Conservation (phyloP, 129 eudicot genomes). For the Tanacetum coccineum region DNA sequence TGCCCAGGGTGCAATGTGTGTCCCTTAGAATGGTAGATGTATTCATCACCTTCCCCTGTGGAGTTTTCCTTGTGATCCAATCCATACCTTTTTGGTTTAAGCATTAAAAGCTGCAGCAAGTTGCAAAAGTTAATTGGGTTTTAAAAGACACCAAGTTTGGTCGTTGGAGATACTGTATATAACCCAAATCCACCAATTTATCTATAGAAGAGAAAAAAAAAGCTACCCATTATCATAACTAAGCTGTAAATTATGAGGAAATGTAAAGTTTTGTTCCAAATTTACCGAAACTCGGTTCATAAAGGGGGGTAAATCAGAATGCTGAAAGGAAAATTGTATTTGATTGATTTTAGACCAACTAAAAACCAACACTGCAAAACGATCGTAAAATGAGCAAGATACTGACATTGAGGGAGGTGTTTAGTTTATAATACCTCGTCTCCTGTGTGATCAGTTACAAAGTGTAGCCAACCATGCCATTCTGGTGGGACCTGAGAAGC, state of each 20-base stretch:
- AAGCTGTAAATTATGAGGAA: neutral
- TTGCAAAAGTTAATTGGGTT: neutral
- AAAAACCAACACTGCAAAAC: neutral
- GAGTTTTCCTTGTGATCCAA: conserved; percentile 92
- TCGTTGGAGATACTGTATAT: no score
- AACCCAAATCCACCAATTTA: neutral
- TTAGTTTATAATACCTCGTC: conserved; percentile 55
- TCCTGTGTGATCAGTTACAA: conserved; percentile 89
- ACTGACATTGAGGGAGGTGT: neutral
- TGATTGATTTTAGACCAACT: neutral
- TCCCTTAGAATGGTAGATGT: conserved; percentile 96
- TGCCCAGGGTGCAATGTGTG: conserved; percentile 89
- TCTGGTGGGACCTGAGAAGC: conserved; percentile 99
- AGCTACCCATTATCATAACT: neutral
- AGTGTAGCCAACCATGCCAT: conserved; percentile 99
- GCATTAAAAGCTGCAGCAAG: conserved; percentile 62
- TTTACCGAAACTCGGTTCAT: neutral
- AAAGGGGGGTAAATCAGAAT: neutral
- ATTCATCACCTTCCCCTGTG: conserved; percentile 88
- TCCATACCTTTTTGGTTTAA: conserved; percentile 89
- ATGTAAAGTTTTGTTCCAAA: neutral
- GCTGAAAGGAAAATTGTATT: neutral
- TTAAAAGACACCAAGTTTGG: no score
- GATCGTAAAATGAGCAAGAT: neutral
- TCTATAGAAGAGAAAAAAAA: neutral